Evolutionary conservation across 2,329 filamentous ascomycete species (phyloP), one percentile per base, ranked within the genome.

Genomic region (Decorospora gaudefroyi): DNA sequence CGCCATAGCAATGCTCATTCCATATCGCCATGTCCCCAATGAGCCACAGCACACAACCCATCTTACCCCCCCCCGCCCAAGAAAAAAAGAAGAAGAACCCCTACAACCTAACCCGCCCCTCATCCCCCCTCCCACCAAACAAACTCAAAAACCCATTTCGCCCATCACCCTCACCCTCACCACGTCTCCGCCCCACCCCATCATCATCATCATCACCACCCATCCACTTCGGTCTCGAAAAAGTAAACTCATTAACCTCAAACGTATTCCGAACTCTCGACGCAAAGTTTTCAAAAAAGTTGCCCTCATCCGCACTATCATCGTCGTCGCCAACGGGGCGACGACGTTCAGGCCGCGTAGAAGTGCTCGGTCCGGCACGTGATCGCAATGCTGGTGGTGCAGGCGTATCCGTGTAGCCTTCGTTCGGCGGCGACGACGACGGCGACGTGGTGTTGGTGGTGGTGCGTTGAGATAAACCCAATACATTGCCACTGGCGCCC

Each of bases 241-340:
- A 61, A 1, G 42, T 49, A 27, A 68, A 66, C 15, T 71, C 68
- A 1, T 90, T 79, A 0, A 84, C 87, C 49, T 97, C 92, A 38
- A 97, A 83, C 0, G 93, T 97, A 64, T 99, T 99, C 71, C 85
- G 88, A 59, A 99, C 85, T 23, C 92, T 80, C 64, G 95, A 88
- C 0, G 88, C 84, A 49, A 97, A 83, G 22, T 86, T 85, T 55
- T 88, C 81, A 63, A 97, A 90, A 69, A 96, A 89, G 54, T 85
- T 89, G 41, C 90, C 88, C 10, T 90, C 84, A 21, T 88, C 85
- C 1, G n/a, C n/a, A n/a, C n/a, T n/a, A n/a, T 81, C 78, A 0
- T 81, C 79, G 1, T 82, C 78, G 0, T 81, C 78, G 25, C 70
- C 55, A 18, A 60, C 46, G 42, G 63, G 56, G 30, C 59, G 53